Percentiles rank a stretch among this genome's conserved stretches.
phyloP scores from a whole-genome alignment of 306 rosid genomes.

The Prunus padus region DNA sequence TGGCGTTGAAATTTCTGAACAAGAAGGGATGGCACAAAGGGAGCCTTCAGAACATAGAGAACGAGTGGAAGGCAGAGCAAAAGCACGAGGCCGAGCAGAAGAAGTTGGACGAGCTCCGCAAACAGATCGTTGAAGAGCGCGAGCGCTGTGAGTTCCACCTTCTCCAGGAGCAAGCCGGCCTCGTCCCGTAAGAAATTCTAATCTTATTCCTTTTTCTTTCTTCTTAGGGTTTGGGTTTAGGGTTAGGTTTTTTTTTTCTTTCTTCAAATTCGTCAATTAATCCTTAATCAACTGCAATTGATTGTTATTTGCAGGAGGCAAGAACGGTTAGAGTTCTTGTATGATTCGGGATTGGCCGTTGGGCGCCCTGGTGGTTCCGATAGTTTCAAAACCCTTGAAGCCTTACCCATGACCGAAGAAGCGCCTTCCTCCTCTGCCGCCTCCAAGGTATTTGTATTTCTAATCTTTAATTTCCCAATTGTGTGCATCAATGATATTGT shows the following conservation, averaged over 20 bases:
- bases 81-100: constrained; percentile 85
- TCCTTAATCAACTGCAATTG: not conserved
- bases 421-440: constrained; percentile 48
- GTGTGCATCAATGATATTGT: not conserved
- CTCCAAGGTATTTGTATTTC: constrained; percentile 35
- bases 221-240: not conserved
- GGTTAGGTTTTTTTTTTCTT: constrained; percentile 11
- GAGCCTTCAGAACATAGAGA: constrained; percentile 83
- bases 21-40: constrained; percentile 99
- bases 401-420: constrained; percentile 49
- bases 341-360: constrained; percentile 86
- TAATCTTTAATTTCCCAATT: not conserved
- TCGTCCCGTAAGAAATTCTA: constrained; percentile 60
- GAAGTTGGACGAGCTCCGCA: constrained; percentile 91
- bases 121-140: constrained; percentile 83
- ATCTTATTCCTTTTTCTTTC: not conserved
- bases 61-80: constrained; percentile 98
- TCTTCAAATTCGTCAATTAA: not conserved
- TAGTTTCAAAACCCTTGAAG: constrained; percentile 74
- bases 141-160: constrained; percentile 86
- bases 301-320: constrained; percentile 51
- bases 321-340: constrained; percentile 88
- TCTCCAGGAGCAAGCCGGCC: constrained; percentile 94
- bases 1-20: constrained; percentile 93
- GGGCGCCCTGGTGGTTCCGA: constrained; percentile 64